A percentile compares a stretch with the other conserved stretches of the same genome.
Conservation (phyloP, 768 basidiomycete genomes). For the Wakefieldia striispora region DNA sequence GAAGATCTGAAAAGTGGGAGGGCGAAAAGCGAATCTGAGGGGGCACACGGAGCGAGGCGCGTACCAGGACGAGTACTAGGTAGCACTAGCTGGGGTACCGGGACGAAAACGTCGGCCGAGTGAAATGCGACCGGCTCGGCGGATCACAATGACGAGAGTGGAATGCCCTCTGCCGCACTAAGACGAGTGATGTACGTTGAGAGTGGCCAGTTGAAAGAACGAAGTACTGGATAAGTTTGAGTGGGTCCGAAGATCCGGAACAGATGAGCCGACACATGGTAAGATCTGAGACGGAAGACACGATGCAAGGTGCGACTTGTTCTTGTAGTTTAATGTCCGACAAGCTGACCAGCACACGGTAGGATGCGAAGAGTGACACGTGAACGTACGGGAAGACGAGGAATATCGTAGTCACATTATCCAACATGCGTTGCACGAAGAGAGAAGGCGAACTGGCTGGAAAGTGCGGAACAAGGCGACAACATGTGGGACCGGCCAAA, state of each 20-base stretch:
- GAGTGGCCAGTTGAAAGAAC: not conserved
- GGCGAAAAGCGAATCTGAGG: conserved; percentile 26
- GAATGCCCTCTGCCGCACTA: conserved; percentile 23
- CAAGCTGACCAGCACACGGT: conserved; percentile 1
- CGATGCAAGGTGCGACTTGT: conserved; percentile 8
- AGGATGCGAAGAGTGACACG: conserved; percentile 1
- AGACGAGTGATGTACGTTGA: too few relatives aligned
- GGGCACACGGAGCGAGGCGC: conserved; percentile 30
- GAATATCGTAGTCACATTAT: conserved; percentile 8
- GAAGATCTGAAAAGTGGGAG: conserved; percentile 24
- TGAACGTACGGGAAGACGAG: not conserved
- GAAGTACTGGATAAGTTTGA: not conserved
- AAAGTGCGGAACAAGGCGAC: not conserved
- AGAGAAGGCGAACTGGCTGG: conserved; percentile 15
- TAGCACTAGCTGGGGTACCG: conserved; percentile 5
- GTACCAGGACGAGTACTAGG: conserved; percentile 13
- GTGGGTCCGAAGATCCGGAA: conserved; percentile 16
- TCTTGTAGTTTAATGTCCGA: conserved; percentile 25
- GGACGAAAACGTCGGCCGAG: conserved; percentile 13
- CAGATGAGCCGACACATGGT: conserved; percentile 4
- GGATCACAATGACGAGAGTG: conserved; percentile 12
- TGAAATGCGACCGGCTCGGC: conserved; percentile 16
- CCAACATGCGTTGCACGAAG: conserved; percentile 7
- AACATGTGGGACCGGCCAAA: too few relatives aligned
- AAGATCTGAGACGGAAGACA: conserved; percentile 10